phyloP scores from a whole-genome alignment of 2,329 filamentous ascomycete genomes.

The Xylariaceae sp. region DNA sequence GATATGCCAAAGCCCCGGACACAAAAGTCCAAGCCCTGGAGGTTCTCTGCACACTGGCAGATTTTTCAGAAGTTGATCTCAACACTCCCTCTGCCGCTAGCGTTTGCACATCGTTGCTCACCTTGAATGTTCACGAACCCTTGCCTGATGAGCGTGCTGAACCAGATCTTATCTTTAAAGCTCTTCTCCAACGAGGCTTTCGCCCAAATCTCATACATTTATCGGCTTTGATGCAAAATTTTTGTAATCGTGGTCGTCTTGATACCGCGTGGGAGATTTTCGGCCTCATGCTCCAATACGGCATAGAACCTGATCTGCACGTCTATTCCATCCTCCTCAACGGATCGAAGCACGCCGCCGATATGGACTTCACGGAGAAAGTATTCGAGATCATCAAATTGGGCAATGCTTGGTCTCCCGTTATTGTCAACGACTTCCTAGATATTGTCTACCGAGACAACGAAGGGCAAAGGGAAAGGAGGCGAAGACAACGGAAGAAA shows the following conservation, averaged over 20 bases:
- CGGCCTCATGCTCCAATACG: constrained; percentile 53
- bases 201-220: constrained; percentile 57
- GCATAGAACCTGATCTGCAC: constrained; percentile 56
- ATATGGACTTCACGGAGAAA: constrained; percentile 48
- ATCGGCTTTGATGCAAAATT: constrained; percentile 65
- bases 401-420: constrained; percentile 41
- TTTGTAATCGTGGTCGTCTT: constrained; percentile 59
- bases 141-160: constrained; percentile 39
- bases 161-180: constrained; percentile 48
- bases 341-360: constrained; percentile 56
- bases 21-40: constrained; percentile 41
- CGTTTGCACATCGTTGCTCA: constrained; percentile 56
- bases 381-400: constrained; percentile 50
- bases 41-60: constrained; percentile 37
- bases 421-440: constrained; percentile 48
- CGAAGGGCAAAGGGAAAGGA: constrained; percentile 34
- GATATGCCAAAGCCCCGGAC: constrained; percentile 36
- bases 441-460: constrained; percentile 44
- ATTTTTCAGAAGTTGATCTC: constrained; percentile 36
- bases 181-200: constrained; percentile 55
- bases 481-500: constrained; percentile 29
- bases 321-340: constrained; percentile 67
- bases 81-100: constrained; percentile 45
- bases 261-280: constrained; percentile 61
- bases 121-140: constrained; percentile 31